Base-by-base conservation (phyloP, 164 flowering plant species). In the Saururus chinensis region DNA sequence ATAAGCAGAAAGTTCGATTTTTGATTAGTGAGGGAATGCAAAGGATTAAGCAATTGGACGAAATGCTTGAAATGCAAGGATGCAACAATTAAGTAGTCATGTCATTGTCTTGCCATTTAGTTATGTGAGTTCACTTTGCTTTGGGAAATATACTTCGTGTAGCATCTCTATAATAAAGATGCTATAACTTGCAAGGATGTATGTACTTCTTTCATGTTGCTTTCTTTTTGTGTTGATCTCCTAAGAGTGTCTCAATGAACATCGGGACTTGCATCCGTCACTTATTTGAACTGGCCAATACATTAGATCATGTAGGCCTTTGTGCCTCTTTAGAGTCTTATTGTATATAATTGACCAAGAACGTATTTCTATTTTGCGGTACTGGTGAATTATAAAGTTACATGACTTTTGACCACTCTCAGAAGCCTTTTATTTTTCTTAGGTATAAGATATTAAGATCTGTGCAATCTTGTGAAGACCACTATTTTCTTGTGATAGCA, bases 11-110 rank as follows among this genome's bases (percentile, higher is more conserved):
- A 73, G 78, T 89, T 35, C 84, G 84, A 6, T 92, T 75, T 72
- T 73, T 92, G 78, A 69, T 89, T 22, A 89, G 96, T 60, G 92
- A 89, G 67, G 93, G 93, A 55, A 25, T 78, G 61, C 82, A 79
- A 79, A 84, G 83, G 75, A 41, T 92, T 67, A 92, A 87, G 70
- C 56, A 76, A 22, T 73, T 92, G 59, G 76, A 81, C 63, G 96
- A 92, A 77, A 92, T 83, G 84, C 87, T 91, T 41, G 92, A 88
- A 66, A 85, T 91, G 96, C 98, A 91, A 70, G 96, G 96, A 24
- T 74, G 66, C 20, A 10, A 20, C 4, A 40, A 25, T 45, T 19
- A 49, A 56, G 56, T 22, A 53, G 10, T 19, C 12, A 7, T 53
- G 0, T 20, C 14, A 13, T 45, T 13, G 2, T 45, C 49, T 45